Evolutionary conservation across 768 basidiomycete species (phyloP), one percentile per base, ranked within the genome.

Genomic region (Suillus placidus): DNA sequence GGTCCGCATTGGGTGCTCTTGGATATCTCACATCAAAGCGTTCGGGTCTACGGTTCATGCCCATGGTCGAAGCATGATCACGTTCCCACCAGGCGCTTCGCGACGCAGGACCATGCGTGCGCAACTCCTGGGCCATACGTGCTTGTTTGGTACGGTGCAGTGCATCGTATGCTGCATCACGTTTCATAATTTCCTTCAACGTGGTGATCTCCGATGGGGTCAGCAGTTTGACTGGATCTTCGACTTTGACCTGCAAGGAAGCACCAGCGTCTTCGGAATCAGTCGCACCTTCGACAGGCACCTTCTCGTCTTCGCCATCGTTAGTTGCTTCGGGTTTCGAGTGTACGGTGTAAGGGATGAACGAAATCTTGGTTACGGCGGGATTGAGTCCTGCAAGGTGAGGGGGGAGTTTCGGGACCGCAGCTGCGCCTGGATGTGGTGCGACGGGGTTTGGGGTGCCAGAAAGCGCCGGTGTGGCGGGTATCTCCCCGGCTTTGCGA

Each of bases 21-120:
- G 87, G 85, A 78, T 86, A 87, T 26, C 84, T 69, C 40, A 87
- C 82, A 65, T 87, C 84, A 71, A 92, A 87, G 56, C 73, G 74
- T 70, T 76, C 75, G 4, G 72, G 73, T 6, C 75, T 71, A 54
- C 76, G 61, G 18, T 70, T 76, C 34, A 69, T 60, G 66, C 74
- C 71, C 70, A 76, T 60, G 71, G 77, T 80, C 67, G 71, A 63
- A 61, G 74, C 76, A 66, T 64, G 74, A 69, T 84, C 87, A 72
- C 85, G 85, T 77, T 90, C 89, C 83, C 87, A 90, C 89, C 89
- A 91, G 69, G 80, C 81, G 8, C 79, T 71, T 40, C 78, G 73
- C 54, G 78, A 79, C 61, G 79, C 84, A 30, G 83, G 80, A 38
- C 83, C 75, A 5, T 80, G 81, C 2, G 71, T 72, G 42, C 80